These are phyloP conservation scores for Diplodia scrobiculata DNA, from an alignment of 2,329 filamentous ascomycete genomes.

Conservation along the genomic window DNA sequence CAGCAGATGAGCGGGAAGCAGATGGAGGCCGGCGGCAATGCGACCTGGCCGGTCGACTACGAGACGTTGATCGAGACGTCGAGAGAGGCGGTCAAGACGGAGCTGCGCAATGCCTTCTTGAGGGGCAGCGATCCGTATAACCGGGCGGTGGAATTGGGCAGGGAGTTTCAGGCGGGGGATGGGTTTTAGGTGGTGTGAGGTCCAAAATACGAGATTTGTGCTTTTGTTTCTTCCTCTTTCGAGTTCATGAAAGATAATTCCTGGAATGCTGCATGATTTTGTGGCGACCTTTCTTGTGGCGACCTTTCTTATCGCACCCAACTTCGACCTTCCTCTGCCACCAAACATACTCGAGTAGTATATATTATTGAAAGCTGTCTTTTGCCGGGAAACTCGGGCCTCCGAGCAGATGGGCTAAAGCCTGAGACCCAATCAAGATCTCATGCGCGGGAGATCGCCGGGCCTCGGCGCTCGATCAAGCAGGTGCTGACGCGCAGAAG, in stretches of 20 bases:
- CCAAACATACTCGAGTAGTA: not conserved
- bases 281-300: too few relatives aligned
- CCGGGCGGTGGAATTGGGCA: slow-evolving; percentile 53
- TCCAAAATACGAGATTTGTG: not conserved
- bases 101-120: slow-evolving; percentile 48
- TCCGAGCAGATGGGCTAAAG: not conserved
- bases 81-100: slow-evolving; percentile 41
- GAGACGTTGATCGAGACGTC: slow-evolving; percentile 33
- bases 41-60: slow-evolving; percentile 30
- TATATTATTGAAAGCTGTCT: not conserved
- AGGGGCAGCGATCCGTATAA: slow-evolving; percentile 51
- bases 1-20: slow-evolving; percentile 43
- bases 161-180: slow-evolving; percentile 54
- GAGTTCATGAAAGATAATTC: not conserved
- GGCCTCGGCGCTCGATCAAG: slow-evolving; percentile 6
- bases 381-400: not conserved
- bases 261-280: not conserved
- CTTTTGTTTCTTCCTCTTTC: not conserved
- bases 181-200: slow-evolving; percentile 44
- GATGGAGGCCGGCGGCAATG: slow-evolving; percentile 37
- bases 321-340: too few relatives aligned
- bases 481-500: slow-evolving; percentile 23
- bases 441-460: slow-evolving; percentile 19
- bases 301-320: too few relatives aligned
- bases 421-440: slow-evolving; percentile 19